phyloP scores from a whole-genome alignment of 164 flowering plant species.

The Liquidambar formosana region DNA sequence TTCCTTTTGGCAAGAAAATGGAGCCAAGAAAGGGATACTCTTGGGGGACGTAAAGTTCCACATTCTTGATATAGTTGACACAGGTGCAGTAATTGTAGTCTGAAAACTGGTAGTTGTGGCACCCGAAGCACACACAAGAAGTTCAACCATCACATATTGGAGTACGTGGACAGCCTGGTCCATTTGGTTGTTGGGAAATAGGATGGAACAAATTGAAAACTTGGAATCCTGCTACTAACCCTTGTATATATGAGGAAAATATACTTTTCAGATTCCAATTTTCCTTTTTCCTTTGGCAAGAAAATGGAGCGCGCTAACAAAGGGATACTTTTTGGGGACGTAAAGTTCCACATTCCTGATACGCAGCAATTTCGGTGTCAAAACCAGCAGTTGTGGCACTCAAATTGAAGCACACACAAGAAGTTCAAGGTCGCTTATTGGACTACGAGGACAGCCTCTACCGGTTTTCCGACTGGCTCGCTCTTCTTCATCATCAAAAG shows the following conservation, averaged over 20 bases:
- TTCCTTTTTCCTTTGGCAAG: no score
- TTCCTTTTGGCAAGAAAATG: no score
- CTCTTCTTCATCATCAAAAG: conserved; percentile 25
- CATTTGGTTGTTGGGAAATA: no score
- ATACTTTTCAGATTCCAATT: no score
- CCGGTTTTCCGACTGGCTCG: conserved; percentile 13
- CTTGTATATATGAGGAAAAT: no score
- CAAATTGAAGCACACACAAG: conserved; percentile 37
- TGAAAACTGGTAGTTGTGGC: conserved; percentile 27
- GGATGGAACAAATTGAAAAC: no score
- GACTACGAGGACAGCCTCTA: conserved; percentile 22
- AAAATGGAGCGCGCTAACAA: no score
- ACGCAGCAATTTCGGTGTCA: conserved; percentile 25
- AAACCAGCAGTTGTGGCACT: conserved; percentile 34
- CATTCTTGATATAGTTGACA: conserved; percentile 12
- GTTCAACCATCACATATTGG: conserved; percentile 28
- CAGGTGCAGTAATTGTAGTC: conserved; percentile 33
- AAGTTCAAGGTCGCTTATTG: conserved; percentile 22
- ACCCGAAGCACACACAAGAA: conserved; percentile 35
- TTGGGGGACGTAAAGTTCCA: no score
- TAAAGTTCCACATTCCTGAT: no score
- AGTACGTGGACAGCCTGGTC: conserved; percentile 24
- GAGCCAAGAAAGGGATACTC: no score
- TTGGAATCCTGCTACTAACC: no score
- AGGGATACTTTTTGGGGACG: no score